Evolutionary conservation across 768 basidiomycete genomes (phyloP).

Genomic region (Coprinopsis cinerea): DNA sequence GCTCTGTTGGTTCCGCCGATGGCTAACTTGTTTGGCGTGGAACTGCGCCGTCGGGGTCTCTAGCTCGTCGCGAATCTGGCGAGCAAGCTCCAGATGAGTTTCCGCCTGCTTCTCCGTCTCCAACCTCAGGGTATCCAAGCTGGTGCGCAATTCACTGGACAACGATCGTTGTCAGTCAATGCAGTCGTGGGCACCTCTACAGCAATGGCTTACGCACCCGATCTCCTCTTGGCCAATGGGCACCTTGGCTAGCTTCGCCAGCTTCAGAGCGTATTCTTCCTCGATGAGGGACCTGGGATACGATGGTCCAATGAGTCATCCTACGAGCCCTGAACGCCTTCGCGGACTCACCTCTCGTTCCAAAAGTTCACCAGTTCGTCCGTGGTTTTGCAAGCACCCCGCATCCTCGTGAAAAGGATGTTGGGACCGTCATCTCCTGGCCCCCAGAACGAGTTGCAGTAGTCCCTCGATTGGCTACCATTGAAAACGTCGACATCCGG

Average conservation of each 20-base stretch:
- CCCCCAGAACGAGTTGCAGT: constrained; percentile 98
- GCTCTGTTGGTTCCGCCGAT: constrained; percentile 63
- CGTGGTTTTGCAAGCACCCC: constrained; percentile 76
- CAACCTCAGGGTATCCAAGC: constrained; percentile 68
- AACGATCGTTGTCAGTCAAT: neutral
- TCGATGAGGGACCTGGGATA: constrained; percentile 72
- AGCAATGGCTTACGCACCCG: constrained; percentile 51
- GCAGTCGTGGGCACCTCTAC: constrained; percentile 2
- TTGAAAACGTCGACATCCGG: constrained; percentile 41
- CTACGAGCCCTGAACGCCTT: neutral
- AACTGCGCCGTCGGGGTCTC: constrained; percentile 61
- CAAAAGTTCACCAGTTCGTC: constrained; percentile 87
- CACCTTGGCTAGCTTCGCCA: constrained; percentile 73
- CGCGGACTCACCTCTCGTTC: constrained; percentile 76
- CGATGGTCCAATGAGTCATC: constrained; percentile 6
- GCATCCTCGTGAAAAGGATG: constrained; percentile 82
- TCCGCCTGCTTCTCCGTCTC: constrained; percentile 82
- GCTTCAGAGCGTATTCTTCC: constrained; percentile 85
- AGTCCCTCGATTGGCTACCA: constrained; percentile 47
- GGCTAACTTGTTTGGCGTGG: constrained; percentile 56
- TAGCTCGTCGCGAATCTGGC: constrained; percentile 64
- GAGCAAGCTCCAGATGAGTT: constrained; percentile 66
- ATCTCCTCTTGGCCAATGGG: constrained; percentile 85
- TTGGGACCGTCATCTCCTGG: constrained; percentile 79
- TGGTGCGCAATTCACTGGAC: constrained; percentile 69